Conservation (phyloP, 106 monocot species). For the Dioscorea dumetorum region DNA sequence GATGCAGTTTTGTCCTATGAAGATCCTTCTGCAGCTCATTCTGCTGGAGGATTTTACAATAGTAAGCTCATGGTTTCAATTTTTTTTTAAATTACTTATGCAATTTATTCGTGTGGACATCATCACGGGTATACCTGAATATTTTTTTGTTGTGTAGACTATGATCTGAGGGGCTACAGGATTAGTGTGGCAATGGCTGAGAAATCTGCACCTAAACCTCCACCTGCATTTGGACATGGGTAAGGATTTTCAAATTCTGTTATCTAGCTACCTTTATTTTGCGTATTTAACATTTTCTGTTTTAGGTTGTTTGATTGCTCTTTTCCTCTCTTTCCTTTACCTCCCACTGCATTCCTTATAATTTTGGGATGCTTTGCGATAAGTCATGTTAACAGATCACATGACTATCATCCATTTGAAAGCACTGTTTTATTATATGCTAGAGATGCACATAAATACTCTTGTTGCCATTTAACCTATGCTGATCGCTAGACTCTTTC, state of each 20-base stretch:
- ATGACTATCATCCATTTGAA: too few relatives aligned
- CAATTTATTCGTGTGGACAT: not conserved
- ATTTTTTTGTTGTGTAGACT: slow-evolving; percentile 54
- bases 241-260: slow-evolving; percentile 9
- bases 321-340: not conserved
- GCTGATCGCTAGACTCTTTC: too few relatives aligned
- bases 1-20: slow-evolving; percentile 94
- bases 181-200: slow-evolving; percentile 95
- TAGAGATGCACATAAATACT: too few relatives aligned
- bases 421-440: too few relatives aligned
- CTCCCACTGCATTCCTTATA: too few relatives aligned
- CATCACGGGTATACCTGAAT: not conserved
- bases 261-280: too few relatives aligned
- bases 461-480: too few relatives aligned
- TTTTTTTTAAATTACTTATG: not conserved
- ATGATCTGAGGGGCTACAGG: slow-evolving; percentile 74
- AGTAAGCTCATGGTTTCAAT: slow-evolving; percentile 25
- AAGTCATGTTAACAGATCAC: too few relatives aligned
- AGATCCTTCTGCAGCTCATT: slow-evolving; percentile 98
- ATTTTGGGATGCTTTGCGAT: too few relatives aligned
- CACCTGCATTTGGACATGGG: slow-evolving; percentile 77
- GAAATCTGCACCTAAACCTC: slow-evolving; percentile 85
- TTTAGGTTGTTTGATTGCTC: not conserved
- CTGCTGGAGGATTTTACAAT: slow-evolving; percentile 96
- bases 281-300: too few relatives aligned